Base-by-base conservation (phyloP, 176 grass and related monocot species). In the Carex pumila region DNA sequence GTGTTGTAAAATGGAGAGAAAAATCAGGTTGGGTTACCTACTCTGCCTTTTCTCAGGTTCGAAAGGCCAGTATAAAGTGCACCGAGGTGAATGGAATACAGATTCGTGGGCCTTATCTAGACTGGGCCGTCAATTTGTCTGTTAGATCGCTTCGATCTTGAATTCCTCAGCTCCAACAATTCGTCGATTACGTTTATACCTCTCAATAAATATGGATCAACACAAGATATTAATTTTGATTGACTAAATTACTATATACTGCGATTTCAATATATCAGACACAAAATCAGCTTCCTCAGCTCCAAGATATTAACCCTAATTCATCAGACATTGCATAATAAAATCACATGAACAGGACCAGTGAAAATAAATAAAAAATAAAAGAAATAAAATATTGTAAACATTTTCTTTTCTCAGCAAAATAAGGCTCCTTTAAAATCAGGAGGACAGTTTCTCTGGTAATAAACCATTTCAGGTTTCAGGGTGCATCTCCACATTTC, bases 401-500 rank as follows among this genome's bases (percentile, higher is more conserved):
- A 55, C 72, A 76, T 19, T 31, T 75, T 75, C 45, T 75, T 54
- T 76, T 12, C 22, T 55, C 72, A 31, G 50, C 3, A 56, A 73
- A 73, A 47, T 73, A 73, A 43, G 76, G 76, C 76, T 39, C 14
- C 53, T 60, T 60, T 13, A 58, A 59, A 32, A 79, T 79, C 11
- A 79, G 31, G 76, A 55, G 49, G 7, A 55, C 2, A 17, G 73
- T 56, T 77, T 77, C 79, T 45, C 18, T 62, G 13, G 50, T 61
- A 32, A 81, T 19, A 62, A 81, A 61, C 19, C 30, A 81, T 76
- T 76, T 75, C 45, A 76, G 72, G 9, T 75, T 75, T 74, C 43
- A 75, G 71, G n/a, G 30, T 30, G 71, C 45, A 75, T 47, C 47
- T 50, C 21, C 47, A 76, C 15, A 13, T 76, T 76, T 76, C 21